Conservation (phyloP, 306 rosid species). For the Styphnolobium japonicum region DNA sequence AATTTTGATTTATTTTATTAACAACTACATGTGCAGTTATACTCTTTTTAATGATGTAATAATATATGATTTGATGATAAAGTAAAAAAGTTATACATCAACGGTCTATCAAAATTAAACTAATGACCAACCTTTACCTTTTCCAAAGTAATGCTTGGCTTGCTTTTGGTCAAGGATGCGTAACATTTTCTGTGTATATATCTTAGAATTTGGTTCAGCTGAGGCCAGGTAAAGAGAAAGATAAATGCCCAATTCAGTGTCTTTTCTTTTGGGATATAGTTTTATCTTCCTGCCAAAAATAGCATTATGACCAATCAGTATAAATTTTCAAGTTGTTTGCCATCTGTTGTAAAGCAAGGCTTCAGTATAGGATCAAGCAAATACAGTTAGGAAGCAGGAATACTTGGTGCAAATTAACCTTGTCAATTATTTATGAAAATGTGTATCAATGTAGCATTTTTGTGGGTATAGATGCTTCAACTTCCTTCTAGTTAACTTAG, state of each 20-base stretch:
- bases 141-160: conserved; percentile 15
- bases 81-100: too few species aligned
- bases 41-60: too few species aligned
- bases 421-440: too few species aligned
- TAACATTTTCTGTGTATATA: conserved; percentile 44
- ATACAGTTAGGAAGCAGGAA: background rate
- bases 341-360: background rate
- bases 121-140: conserved; percentile 34
- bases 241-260: conserved; percentile 36
- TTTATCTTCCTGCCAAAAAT: conserved; percentile 51
- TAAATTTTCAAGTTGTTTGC: background rate
- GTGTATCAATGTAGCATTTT: background rate
- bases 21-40: too few species aligned
- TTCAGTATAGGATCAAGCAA: background rate
- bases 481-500: background rate
- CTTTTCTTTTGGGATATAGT: conserved; percentile 58
- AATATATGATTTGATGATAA: too few species aligned
- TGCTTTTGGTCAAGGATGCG: conserved; percentile 43
- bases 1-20: too few species aligned
- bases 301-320: background rate
- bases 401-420: background rate
- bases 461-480: background rate
- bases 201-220: conserved; percentile 44
- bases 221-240: conserved; percentile 42
- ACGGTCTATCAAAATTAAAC: too few species aligned